These are phyloP conservation scores for Talaromyces sp. DNA, from an alignment of 2,329 filamentous ascomycete species.

Conservation along the genomic window DNA sequence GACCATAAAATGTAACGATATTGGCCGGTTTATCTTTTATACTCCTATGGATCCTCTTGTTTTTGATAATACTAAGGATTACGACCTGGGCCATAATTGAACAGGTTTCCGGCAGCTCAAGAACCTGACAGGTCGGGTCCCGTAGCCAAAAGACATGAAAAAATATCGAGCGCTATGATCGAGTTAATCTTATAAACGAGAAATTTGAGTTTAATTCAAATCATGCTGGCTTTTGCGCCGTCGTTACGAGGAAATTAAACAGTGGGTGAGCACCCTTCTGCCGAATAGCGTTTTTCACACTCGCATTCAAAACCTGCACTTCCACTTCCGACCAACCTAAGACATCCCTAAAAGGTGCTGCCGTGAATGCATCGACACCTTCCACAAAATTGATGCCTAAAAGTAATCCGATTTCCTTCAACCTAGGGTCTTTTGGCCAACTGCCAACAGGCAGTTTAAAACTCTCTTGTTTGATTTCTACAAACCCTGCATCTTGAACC, in stretches of 20 bases:
- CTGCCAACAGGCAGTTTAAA: conserved; percentile 22
- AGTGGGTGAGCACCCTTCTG: conserved; percentile 2
- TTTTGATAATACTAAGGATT: too few species aligned
- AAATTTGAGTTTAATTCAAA: too few species aligned
- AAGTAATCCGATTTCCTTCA: conserved; percentile 22
- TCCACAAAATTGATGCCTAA: conserved; percentile 16
- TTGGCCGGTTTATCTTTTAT: too few species aligned
- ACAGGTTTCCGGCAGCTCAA: too few species aligned
- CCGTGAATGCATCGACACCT: conserved; percentile 18
- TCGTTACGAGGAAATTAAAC: conserved; percentile 6
- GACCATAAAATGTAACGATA: too few species aligned
- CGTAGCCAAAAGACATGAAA: too few species aligned
- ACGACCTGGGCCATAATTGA: too few species aligned
- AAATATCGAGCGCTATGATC: too few species aligned
- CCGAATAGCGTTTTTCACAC: background rate
- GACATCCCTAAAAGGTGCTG: conserved; percentile 16
- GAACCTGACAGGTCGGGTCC: too few species aligned
- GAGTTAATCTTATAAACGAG: too few species aligned
- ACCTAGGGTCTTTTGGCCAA: conserved; percentile 24
- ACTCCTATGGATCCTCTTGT: too few species aligned
- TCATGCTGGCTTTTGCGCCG: conserved; percentile 2
- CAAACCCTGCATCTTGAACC: conserved; percentile 22
- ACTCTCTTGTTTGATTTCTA: conserved; percentile 18
- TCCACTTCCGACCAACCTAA: conserved; percentile 20
- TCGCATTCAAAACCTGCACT: conserved; percentile 6